Evolutionary conservation across 768 basidiomycete species (phyloP).

Genomic region (Phylloporus scabripes): DNA sequence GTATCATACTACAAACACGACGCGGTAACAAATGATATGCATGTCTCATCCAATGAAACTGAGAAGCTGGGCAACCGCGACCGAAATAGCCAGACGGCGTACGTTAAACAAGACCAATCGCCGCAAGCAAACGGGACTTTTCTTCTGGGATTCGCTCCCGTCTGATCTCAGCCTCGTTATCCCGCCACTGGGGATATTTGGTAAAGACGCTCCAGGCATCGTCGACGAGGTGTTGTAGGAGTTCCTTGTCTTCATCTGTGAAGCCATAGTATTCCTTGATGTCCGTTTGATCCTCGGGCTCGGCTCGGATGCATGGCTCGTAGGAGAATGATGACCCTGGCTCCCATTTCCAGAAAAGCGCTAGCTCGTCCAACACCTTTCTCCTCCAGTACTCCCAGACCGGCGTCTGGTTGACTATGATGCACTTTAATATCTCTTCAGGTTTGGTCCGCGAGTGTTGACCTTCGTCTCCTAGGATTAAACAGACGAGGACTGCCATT

Average conservation of each 20-base stretch:
- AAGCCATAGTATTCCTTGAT: constrained; percentile 5
- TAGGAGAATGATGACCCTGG: constrained; percentile 1
- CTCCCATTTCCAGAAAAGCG: constrained; percentile 5
- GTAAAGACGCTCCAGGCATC: constrained; percentile 24
- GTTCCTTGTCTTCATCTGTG: constrained; percentile 1
- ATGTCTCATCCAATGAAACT: not conserved
- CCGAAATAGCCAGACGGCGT: constrained; percentile 1
- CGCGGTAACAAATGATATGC: not conserved
- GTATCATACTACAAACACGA: not conserved
- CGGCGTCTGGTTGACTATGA: constrained; percentile 26
- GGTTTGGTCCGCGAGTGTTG: constrained; percentile 2
- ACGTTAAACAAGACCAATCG: constrained; percentile 4
- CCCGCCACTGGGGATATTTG: constrained; percentile 10
- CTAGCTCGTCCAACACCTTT: constrained; percentile 19
- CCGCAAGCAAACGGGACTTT: not conserved
- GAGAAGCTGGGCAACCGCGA: not conserved
- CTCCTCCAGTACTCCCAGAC: constrained; percentile 27
- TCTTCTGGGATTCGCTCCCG: not conserved
- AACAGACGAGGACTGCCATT: constrained; percentile 26
- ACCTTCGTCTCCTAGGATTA: constrained; percentile 13
- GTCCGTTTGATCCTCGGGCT: constrained; percentile 9
- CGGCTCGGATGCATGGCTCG: constrained; percentile 9
- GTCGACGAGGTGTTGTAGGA: constrained; percentile 14
- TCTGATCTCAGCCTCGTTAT: not conserved
- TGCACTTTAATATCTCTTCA: constrained; percentile 3